Evolutionary conservation across 768 basidiomycete genomes (phyloP).

Genomic region (Lactarius deliciosus): DNA sequence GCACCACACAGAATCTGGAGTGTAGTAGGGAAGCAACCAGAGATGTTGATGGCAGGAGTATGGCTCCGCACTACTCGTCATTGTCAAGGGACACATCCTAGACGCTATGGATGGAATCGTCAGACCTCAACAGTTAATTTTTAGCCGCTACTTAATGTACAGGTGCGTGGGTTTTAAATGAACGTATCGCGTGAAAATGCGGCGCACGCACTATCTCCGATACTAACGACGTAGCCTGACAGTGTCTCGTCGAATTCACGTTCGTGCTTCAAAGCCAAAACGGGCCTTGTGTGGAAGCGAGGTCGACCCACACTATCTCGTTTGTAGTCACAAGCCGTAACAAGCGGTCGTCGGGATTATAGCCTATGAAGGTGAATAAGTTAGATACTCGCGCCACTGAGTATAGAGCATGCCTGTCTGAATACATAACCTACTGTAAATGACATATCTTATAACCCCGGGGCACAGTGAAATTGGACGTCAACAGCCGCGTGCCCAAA

Average conservation of each 20-base stretch:
- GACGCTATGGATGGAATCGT: slow-evolving; percentile 56
- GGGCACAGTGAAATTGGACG: slow-evolving; percentile 39
- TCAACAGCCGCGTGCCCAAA: slow-evolving; percentile 46
- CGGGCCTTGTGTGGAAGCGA: slow-evolving; percentile 53
- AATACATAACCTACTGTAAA: slow-evolving; percentile 15
- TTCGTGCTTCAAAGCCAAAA: slow-evolving; percentile 61
- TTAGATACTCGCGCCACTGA: slow-evolving; percentile 38
- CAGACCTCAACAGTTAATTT: slow-evolving; percentile 58
- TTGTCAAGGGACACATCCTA: slow-evolving; percentile 57
- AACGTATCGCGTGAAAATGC: not conserved
- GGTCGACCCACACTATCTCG: slow-evolving; percentile 70
- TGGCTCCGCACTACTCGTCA: slow-evolving; percentile 46
- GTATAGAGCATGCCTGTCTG: slow-evolving; percentile 32
- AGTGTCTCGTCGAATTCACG: slow-evolving; percentile 62
- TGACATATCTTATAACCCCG: slow-evolving; percentile 12
- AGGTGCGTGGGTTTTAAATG: not conserved
- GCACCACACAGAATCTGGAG: slow-evolving; percentile 37
- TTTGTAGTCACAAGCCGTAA: slow-evolving; percentile 59
- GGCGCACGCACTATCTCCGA: slow-evolving; percentile 36
- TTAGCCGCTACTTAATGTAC: slow-evolving; percentile 39
- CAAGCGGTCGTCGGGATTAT: slow-evolving; percentile 43
- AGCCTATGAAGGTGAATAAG: slow-evolving; percentile 56
- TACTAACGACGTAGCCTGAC: slow-evolving; percentile 40
- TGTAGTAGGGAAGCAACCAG: slow-evolving; percentile 33
- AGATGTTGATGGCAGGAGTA: slow-evolving; percentile 45